Evolutionary conservation across 306 rosid genomes (phyloP), one percentile per base, ranked within the genome.

Genomic region (Arachis stenosperma): DNA sequence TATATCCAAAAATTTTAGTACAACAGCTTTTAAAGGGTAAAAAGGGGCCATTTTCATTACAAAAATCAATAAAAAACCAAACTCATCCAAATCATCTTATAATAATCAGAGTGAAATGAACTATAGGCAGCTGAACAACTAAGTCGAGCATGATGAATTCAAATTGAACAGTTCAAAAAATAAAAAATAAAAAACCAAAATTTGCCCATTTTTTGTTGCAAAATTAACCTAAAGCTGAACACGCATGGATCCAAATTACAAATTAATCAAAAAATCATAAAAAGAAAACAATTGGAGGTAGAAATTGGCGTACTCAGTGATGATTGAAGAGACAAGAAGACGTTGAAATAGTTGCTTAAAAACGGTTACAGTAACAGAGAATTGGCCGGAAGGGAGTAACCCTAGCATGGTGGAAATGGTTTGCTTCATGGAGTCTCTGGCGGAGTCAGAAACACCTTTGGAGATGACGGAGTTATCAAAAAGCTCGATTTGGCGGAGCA

Each of bases 391-490:
- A 11, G 97, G 99, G 2, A 94, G 87, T 77, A 94, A 68, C 0
- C 99, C 99, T 4, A 94, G 87, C 98, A 91, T 94, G 7, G 95
- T 85, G 14, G 98, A 94, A 61, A 94, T 91, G n/a, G 99, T 94
- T 75, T 91, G 91, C 79, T 91, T 94, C 98, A 94, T 94, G 50
- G 97, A 91, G 67, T 91, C 96, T 82, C 76, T 85, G 6, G 99
- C 90, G 3, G 88, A 61, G 48, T 88, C 91, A 17, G 22, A 17
- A 17, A 17, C 22, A 17, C 22, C 22, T 17, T 17, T 17, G 22
- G 22, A 17, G 22, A 17, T 17, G 22, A 17, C 22, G 0, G 22
- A 17, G 22, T 17, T 17, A 17, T 17, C 22, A 17, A 17, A 0
- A 17, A 0, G 22, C 22, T 17, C 22, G 22, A 17, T 17, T 17